phyloP scores from a whole-genome alignment of 495 filamentous ascomycete genomes.

The Penicillium silybi region DNA sequence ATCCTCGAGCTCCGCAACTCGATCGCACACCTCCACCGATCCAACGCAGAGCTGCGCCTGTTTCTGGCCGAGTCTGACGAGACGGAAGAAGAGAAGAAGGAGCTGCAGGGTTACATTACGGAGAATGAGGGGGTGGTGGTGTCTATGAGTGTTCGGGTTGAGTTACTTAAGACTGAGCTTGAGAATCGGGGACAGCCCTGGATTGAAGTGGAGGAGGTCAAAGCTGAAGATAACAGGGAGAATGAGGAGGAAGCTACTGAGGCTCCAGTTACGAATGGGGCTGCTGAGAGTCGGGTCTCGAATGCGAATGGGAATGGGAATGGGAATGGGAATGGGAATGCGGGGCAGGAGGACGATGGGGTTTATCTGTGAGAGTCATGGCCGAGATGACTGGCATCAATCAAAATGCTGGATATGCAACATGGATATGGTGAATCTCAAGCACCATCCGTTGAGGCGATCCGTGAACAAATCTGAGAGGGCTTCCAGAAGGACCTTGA shows the following conservation, averaged over 20 bases:
- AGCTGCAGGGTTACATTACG: slow-evolving; percentile 35
- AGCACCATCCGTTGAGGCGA: background rate
- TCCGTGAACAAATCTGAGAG: no score
- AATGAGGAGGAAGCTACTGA: slow-evolving; percentile 12
- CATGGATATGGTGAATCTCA: no score
- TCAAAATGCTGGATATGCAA: background rate
- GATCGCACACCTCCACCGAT: slow-evolving; percentile 74
- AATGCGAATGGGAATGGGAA: no score
- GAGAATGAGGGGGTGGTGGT: slow-evolving; percentile 75
- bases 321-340: slow-evolving; percentile 6
- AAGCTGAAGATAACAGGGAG: slow-evolving; percentile 6
- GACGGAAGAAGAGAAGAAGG: slow-evolving; percentile 61
- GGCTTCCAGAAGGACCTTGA: no score
- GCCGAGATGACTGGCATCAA: background rate
- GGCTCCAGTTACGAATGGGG: slow-evolving; percentile 27
- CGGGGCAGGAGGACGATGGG: slow-evolving; percentile 51
- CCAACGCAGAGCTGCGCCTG: slow-evolving; percentile 66
- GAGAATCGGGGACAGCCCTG: slow-evolving; percentile 70
- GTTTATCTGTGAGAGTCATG: slow-evolving; percentile 54
- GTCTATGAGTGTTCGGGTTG: slow-evolving; percentile 69
- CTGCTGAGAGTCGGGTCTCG: slow-evolving; percentile 25
- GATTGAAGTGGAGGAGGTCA: slow-evolving; percentile 51
- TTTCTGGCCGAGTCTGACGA: slow-evolving; percentile 51
- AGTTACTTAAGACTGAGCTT: slow-evolving; percentile 65
- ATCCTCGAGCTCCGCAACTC: slow-evolving; percentile 77